Percentiles rank a stretch among this genome's conserved stretches.
These are phyloP conservation scores for Symbiodinium natans DNA, from an alignment of 73 alveolate genomes.

Conservation along the genomic window DNA sequence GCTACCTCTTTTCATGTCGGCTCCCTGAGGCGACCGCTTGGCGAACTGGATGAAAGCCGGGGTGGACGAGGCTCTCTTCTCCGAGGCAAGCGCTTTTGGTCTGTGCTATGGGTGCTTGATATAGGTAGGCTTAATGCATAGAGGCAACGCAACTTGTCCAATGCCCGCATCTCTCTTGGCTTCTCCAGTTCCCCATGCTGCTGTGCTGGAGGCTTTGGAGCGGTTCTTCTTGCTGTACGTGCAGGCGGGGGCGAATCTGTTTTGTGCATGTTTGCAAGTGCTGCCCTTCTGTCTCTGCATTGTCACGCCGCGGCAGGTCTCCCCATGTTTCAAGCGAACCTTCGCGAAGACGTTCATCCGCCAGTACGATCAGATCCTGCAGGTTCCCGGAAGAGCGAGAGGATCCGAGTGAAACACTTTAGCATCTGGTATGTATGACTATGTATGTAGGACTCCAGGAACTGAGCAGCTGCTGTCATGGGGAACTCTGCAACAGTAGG, in stretches of 20 bases:
- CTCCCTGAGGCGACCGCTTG: neutral
- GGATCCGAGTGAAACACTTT: neutral
- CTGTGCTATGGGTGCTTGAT: too few species aligned
- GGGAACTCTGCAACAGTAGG: too few species aligned
- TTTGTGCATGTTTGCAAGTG: neutral
- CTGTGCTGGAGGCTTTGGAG: neutral
- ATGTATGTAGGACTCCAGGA: neutral
- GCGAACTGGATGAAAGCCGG: neutral
- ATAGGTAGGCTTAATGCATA: too few species aligned
- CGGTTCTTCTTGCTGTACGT: slow-evolving; percentile 52
- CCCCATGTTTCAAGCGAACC: slow-evolving; percentile 48
- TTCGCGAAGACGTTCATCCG: slow-evolving; percentile 24
- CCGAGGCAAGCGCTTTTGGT: too few species aligned
- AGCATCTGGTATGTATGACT: neutral
- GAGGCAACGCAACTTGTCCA: too few species aligned
- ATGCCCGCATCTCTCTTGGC: too few species aligned
- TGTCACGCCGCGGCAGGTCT: slow-evolving; percentile 17
- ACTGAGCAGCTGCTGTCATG: too few species aligned
- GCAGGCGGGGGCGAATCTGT: neutral
- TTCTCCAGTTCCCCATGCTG: too few species aligned
- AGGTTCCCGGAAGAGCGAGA: neutral
- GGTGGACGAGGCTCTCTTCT: neutral
- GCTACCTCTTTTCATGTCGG: too few species aligned
- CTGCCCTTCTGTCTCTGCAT: neutral
- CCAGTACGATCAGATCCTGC: slow-evolving; percentile 14